Evolutionary conservation across 2,329 filamentous ascomycete species (phyloP), one percentile per base, ranked within the genome.

Genomic region (Colletotrichum echinochloae): DNA sequence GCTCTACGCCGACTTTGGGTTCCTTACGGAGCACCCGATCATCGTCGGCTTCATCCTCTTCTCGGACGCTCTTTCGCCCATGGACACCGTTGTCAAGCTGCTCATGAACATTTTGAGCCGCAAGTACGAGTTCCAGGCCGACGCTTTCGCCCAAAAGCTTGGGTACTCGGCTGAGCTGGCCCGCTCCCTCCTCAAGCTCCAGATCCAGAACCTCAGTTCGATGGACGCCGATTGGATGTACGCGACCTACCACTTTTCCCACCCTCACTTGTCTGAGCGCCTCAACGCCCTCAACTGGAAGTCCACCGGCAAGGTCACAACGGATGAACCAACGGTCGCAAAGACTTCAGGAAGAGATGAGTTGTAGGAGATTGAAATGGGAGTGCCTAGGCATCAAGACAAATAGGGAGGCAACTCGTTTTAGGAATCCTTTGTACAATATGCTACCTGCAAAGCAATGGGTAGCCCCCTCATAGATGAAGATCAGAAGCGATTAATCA

Each of bases 191-290:
- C 94, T 99, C 84, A 98, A 98, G 86, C 92, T 99, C 62, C 97
- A 99, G 83, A 94, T 98, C 78, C 95, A 98, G 85, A 99, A 99
- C 80, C 87, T 99, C 75, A 97, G 94, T 82, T 97, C 94, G 72
- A 98, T 99, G 95, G 96, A 99, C 77, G 96, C 96, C 35, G 97
- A 99, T 83, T 97, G 93, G 92, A 90, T 98, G 88, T 99, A 97
- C 82, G 96, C 96, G 64, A 97, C 92, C 83, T 99, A 98, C 86
- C 95, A 99, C 84, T 98, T 97, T 87, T 98, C 95, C 30, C 96
- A 99, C 83, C 96, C 96, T 1, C 98, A 98, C 75, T 86, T 99
- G 74, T 93, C 95, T 1, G 97, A 99, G 87, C 90, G 96, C 77
- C 87, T 99, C 77, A 94, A 93, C 81, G 96, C 95, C 1, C 88